Percentiles rank a stretch among this genome's conserved stretches.
Evolutionary conservation across 2,329 filamentous ascomycete genomes (phyloP).

Genomic region (Sporothrix protearum): DNA sequence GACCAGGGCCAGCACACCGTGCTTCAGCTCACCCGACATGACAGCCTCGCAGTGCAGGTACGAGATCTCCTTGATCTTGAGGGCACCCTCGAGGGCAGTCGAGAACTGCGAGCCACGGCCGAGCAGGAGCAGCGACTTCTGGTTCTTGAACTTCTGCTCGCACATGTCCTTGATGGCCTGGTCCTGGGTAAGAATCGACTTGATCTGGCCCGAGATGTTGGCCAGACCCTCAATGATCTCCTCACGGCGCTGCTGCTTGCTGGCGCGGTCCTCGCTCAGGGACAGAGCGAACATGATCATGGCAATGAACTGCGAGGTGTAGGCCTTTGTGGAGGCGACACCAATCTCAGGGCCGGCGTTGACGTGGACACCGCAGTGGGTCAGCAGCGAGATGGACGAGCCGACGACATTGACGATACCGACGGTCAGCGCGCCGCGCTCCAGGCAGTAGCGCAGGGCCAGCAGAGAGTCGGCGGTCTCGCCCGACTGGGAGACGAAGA

Average conservation of each 20-base stretch:
- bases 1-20: slow-evolving; percentile 93
- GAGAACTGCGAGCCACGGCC: slow-evolving; percentile 96
- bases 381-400: slow-evolving; percentile 95
- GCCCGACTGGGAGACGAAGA: slow-evolving; percentile 97
- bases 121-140: slow-evolving; percentile 90
- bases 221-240: slow-evolving; percentile 94
- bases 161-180: slow-evolving; percentile 93
- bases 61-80: slow-evolving; percentile 99
- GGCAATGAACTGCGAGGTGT: slow-evolving; percentile 98
- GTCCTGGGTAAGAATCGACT: slow-evolving; percentile 84
- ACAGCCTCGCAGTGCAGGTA: slow-evolving; percentile 99
- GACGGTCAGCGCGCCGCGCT: slow-evolving; percentile 93
- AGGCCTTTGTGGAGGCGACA: slow-evolving; percentile 98
- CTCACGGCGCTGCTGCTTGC: slow-evolving; percentile 84
- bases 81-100: slow-evolving; percentile 91
- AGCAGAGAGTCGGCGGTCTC: slow-evolving; percentile 97
- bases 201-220: slow-evolving; percentile 87
- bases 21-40: slow-evolving; percentile 99
- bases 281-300: slow-evolving; percentile 99
- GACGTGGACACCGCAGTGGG: slow-evolving; percentile 99
- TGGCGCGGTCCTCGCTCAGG: slow-evolving; percentile 91
- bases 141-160: slow-evolving; percentile 88
- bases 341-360: slow-evolving; percentile 98
- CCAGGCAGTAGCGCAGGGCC: slow-evolving; percentile 95
- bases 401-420: slow-evolving; percentile 98